phyloP scores from a whole-genome alignment of 1,139 yeast species.

The Lodderomyces elongisporus region DNA sequence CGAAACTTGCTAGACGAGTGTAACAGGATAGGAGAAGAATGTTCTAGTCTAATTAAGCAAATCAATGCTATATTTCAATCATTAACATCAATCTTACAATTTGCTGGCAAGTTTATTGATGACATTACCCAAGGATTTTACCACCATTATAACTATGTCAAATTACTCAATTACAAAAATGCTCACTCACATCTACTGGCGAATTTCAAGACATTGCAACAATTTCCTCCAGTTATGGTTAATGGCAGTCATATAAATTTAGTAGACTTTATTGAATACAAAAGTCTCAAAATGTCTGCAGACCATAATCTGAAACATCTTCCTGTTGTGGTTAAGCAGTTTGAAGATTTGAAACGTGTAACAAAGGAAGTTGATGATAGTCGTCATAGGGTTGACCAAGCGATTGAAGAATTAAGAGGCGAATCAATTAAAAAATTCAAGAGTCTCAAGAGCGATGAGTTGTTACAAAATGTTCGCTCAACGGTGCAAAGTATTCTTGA shows the following conservation, averaged over 20 bases:
- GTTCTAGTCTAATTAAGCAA: constrained; percentile 20
- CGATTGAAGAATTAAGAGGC: constrained; percentile 30
- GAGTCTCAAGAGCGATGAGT: constrained; percentile 10
- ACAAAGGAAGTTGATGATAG: constrained; percentile 25
- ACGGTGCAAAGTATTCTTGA: neutral
- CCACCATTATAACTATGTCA: constrained; percentile 44
- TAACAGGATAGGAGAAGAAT: constrained; percentile 16
- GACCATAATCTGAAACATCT: constrained; percentile 20
- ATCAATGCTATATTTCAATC: constrained; percentile 46
- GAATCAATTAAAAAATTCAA: constrained; percentile 32
- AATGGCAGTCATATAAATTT: constrained; percentile 14
- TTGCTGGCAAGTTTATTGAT: constrained; percentile 47
- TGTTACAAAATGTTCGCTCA: constrained; percentile 2
- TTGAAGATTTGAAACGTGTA: constrained; percentile 35
- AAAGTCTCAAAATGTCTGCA: constrained; percentile 22
- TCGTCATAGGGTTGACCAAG: constrained; percentile 25
- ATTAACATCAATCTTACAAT: constrained; percentile 53
- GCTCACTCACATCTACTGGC: constrained; percentile 46
- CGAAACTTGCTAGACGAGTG: constrained; percentile 20
- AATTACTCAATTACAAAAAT: constrained; percentile 43
- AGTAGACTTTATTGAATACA: constrained; percentile 23
- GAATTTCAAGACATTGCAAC: constrained; percentile 35
- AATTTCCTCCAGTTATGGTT: constrained; percentile 26
- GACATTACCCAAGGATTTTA: constrained; percentile 51
- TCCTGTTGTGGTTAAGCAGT: constrained; percentile 30